phyloP scores from a whole-genome alignment of 306 rosid genomes.

The Rosa chinensis region DNA sequence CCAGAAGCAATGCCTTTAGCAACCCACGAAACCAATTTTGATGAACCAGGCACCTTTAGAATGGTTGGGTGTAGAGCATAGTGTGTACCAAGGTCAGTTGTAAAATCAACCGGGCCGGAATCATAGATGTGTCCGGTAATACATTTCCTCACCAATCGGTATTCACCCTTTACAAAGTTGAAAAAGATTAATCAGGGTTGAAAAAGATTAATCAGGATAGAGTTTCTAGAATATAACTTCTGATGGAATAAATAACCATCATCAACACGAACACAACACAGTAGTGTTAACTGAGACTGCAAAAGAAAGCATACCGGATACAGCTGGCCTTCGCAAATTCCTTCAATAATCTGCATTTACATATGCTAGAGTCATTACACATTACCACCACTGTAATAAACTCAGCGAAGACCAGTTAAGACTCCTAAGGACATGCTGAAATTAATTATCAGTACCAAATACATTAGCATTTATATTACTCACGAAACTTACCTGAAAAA shows the following conservation, averaged over 20 bases:
- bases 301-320: conserved; percentile 53
- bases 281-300: conserved; percentile 9
- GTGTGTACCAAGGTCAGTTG: conserved; percentile 84
- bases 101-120: conserved; percentile 91
- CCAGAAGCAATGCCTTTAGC: conserved; percentile 85
- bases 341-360: conserved; percentile 74
- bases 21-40: conserved; percentile 77
- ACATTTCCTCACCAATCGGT: conserved; percentile 66
- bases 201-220: neutral
- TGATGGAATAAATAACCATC: neutral
- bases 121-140: conserved; percentile 84
- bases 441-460: conserved; percentile 12
- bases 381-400: conserved; percentile 3
- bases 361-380: conserved; percentile 19
- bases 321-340: conserved; percentile 62
- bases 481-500: conserved; percentile 62
- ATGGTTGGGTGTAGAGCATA: conserved; percentile 68
- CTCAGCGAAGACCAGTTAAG: conserved; percentile 14
- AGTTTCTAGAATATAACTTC: neutral
- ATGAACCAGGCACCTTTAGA: conserved; percentile 77
- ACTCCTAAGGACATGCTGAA: conserved; percentile 18
- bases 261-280: neutral
- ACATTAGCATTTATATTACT: neutral
- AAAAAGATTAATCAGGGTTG: neutral
- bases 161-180: conserved; percentile 52